Conservation (phyloP, 345 rosid genomes). For the Eucalyptus cladocalyx region DNA sequence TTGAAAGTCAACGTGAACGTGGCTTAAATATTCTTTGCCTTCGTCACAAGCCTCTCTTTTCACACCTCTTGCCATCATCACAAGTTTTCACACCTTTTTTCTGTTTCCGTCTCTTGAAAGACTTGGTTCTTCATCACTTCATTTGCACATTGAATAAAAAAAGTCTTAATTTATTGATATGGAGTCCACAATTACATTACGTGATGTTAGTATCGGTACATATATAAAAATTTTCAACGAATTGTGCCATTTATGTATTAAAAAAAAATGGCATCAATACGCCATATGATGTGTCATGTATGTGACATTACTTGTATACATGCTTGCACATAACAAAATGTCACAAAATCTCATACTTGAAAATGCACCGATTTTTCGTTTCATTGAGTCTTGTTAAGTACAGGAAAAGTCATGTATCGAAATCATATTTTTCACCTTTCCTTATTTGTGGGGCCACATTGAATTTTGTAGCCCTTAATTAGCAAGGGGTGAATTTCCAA, state of each 20-base stretch:
- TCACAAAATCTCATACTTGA: fast-evolving
- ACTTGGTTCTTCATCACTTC: background rate
- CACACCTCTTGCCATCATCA: background rate
- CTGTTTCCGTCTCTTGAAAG: background rate
- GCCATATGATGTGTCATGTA: background rate
- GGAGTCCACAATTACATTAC: background rate
- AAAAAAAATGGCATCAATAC: background rate
- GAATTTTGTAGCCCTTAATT: background rate
- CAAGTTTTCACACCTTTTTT: background rate
- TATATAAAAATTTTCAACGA: background rate
- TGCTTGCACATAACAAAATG: background rate
- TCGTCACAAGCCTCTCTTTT: background rate
- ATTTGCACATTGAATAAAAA: background rate
- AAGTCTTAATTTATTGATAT: background rate
- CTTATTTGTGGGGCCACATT: background rate
- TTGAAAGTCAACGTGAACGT: background rate
- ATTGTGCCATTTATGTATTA: background rate
- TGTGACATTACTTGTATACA: background rate
- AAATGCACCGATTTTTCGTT: background rate
- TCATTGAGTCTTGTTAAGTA: background rate
- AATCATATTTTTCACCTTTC: background rate
- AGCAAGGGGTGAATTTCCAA: background rate
- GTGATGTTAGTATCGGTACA: fast-evolving
- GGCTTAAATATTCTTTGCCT: background rate
- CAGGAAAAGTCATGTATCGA: background rate